These are phyloP conservation scores for Paracoccidioides lutzii DNA, from an alignment of 2,329 filamentous ascomycete species.

Conservation along the genomic window DNA sequence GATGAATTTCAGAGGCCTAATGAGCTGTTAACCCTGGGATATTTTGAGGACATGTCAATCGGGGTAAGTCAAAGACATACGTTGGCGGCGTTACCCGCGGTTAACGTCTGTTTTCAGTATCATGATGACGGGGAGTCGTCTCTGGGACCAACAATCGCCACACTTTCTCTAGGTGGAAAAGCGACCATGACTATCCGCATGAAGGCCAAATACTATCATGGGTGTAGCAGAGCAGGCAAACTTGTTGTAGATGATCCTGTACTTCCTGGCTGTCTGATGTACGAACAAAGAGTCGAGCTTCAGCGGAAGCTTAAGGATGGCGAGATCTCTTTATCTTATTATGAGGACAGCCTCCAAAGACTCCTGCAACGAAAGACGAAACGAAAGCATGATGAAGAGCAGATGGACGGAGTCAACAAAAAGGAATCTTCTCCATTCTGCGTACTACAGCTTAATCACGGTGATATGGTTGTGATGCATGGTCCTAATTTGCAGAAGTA, in stretches of 20 bases:
- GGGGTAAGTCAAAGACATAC: conserved; percentile 22
- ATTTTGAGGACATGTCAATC: conserved; percentile 44
- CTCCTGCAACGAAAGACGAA: background rate
- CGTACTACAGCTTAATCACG: conserved; percentile 39
- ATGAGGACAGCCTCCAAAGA: conserved; percentile 9
- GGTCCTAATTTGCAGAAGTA: conserved; percentile 42
- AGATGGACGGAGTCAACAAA: conserved; percentile 13
- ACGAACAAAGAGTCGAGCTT: conserved; percentile 15
- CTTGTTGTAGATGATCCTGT: conserved; percentile 20
- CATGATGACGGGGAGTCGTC: conserved; percentile 48
- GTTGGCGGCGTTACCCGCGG: background rate
- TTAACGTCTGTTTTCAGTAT: conserved; percentile 25
- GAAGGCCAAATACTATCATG: conserved; percentile 37
- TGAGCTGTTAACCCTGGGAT: conserved; percentile 43
- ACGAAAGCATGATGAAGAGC: background rate
- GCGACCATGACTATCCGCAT: conserved; percentile 43
- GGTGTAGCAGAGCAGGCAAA: conserved; percentile 13
- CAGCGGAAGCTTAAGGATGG: conserved; percentile 13
- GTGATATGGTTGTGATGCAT: conserved; percentile 47
- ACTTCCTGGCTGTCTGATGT: conserved; percentile 19
- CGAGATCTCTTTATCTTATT: conserved; percentile 13
- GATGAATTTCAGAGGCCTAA: conserved; percentile 35
- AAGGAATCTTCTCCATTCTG: conserved; percentile 24
- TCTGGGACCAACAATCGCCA: conserved; percentile 44
- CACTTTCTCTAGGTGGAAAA: conserved; percentile 40